A percentile compares a stretch with the other conserved stretches of the same genome.
phyloP scores from a whole-genome alignment of 1,284 basidiomycete genomes.

The Rhodotorula sp. region DNA sequence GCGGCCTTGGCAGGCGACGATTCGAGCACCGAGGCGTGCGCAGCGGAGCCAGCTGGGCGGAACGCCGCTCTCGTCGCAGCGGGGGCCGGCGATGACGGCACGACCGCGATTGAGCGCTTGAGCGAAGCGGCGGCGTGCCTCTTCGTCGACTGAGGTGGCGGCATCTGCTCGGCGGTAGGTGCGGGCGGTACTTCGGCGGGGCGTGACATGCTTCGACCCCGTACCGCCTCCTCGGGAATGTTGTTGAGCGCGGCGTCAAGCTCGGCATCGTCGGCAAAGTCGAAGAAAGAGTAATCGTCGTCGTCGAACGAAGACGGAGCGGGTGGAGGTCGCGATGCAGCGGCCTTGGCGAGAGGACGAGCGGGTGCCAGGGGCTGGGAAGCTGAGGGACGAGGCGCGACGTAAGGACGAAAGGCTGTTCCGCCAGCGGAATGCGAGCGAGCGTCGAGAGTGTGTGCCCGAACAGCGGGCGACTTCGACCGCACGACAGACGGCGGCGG shows the following conservation, averaged over 20 bases:
- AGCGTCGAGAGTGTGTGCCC: background rate
- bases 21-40: background rate
- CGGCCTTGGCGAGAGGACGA: background rate
- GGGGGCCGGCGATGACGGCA: background rate
- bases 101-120: background rate
- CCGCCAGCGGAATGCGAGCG: background rate
- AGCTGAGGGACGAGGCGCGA: constrained; percentile 2
- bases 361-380: background rate
- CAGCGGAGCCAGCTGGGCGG: constrained; percentile 2
- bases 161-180: constrained; percentile 18
- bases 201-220: background rate
- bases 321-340: background rate
- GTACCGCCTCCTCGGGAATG: constrained; percentile 5
- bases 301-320: background rate
- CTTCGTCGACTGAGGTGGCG: constrained; percentile 22
- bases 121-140: background rate
- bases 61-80: background rate
- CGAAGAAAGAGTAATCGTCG: constrained; percentile 29
- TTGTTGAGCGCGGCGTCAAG: constrained; percentile 23
- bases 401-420: constrained; percentile 5
- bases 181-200: background rate
- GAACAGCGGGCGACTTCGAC: background rate
- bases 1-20: background rate
- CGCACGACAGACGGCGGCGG: background rate
- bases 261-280: constrained; percentile 19